phyloP scores from a whole-genome alignment of 2,329 filamentous ascomycete species.

The Botryotinia globosa region DNA sequence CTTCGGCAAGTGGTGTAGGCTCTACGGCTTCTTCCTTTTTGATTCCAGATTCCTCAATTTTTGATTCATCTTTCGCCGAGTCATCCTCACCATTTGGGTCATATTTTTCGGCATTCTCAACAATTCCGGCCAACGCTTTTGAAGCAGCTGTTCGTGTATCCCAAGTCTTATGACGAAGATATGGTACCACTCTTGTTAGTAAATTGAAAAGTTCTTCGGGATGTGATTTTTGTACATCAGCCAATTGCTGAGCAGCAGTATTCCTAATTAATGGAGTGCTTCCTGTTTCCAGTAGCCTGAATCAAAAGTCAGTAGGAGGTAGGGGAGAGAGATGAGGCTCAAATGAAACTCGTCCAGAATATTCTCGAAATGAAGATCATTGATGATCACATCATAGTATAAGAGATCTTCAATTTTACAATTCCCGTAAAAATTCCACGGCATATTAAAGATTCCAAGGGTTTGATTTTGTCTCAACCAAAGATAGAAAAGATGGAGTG shows the following conservation, averaged over 20 bases:
- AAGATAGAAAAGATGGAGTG: not conserved
- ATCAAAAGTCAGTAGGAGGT: constrained; percentile 25
- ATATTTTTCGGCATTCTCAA: constrained; percentile 81
- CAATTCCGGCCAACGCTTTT: constrained; percentile 90
- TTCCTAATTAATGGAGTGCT: constrained; percentile 95
- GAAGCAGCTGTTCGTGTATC: constrained; percentile 91
- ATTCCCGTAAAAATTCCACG: not conserved
- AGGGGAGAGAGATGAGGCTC: not conserved
- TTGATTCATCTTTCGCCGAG: constrained; percentile 44
- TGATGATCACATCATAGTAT: not conserved
- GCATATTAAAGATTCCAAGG: not conserved
- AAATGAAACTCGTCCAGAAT: not conserved
- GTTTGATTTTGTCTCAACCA: constrained; percentile 6
- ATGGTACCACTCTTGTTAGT: constrained; percentile 89
- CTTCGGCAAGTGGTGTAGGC: constrained; percentile 43
- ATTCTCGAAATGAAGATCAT: constrained; percentile 12
- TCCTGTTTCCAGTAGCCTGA: constrained; percentile 90
- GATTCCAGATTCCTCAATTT: constrained; percentile 42
- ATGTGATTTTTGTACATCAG: constrained; percentile 96
- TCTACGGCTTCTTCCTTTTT: constrained; percentile 63
- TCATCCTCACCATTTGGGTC: constrained; percentile 81
- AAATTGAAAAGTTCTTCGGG: constrained; percentile 97
- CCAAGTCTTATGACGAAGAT: constrained; percentile 93
- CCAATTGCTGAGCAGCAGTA: constrained; percentile 93
- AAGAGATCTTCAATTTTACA: not conserved